These are phyloP conservation scores for Russula olivacea DNA, from an alignment of 768 basidiomycete genomes.

Conservation along the genomic window DNA sequence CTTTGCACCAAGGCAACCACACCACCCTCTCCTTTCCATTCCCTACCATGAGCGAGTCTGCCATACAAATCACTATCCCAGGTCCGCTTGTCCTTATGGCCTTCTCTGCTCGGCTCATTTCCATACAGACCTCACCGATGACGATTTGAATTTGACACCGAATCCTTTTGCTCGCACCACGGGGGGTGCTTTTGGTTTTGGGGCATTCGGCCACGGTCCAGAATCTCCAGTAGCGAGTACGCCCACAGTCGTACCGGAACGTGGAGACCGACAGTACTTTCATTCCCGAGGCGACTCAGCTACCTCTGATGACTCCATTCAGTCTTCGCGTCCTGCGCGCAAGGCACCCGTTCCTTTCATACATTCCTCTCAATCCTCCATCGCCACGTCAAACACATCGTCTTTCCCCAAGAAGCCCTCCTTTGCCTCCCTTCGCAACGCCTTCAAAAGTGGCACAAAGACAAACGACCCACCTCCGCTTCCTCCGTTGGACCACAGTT, in stretches of 20 bases:
- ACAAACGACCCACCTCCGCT: conserved; percentile 63
- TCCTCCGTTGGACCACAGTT: conserved; percentile 60
- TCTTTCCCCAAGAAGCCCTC: conserved; percentile 75
- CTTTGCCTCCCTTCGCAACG: conserved; percentile 81
- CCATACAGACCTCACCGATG: conserved; percentile 68
- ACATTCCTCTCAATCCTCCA: conserved; percentile 68
- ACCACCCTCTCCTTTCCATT: neutral
- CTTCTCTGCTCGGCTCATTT: conserved; percentile 15
- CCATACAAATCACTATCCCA: conserved; percentile 45
- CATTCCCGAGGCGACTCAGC: conserved; percentile 76
- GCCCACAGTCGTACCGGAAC: conserved; percentile 38
- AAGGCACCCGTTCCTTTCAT: conserved; percentile 52
- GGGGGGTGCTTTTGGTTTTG: conserved; percentile 33
- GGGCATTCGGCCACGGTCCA: conserved; percentile 39
- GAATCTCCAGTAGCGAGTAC: conserved; percentile 64
- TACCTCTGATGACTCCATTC: conserved; percentile 68
- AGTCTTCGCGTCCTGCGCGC: conserved; percentile 43
- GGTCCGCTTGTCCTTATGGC: conserved; percentile 29
- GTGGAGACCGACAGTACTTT: conserved; percentile 57
- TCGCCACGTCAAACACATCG: conserved; percentile 38
- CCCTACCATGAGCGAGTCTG: conserved; percentile 32
- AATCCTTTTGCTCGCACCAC: conserved; percentile 62
- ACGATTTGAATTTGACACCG: conserved; percentile 54
- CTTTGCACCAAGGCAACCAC: conserved; percentile 5
- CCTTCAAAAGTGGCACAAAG: conserved; percentile 67